These are phyloP conservation scores for Nitzschia sp. DNA, from an alignment of 108 stramenopile species.

Conservation along the genomic window DNA sequence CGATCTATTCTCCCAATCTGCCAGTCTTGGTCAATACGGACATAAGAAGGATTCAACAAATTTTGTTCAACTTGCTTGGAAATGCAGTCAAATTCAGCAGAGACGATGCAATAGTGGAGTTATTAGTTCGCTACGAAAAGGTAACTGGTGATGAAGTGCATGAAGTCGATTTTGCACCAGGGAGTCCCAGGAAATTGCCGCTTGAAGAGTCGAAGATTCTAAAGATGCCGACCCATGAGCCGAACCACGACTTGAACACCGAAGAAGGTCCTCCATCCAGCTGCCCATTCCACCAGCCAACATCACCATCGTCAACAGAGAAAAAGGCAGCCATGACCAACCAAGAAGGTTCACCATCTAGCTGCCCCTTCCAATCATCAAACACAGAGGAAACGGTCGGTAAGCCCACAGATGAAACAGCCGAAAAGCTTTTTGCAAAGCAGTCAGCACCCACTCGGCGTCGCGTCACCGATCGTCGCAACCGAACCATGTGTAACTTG, in stretches of 20 bases:
- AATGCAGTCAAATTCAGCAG: slow-evolving; percentile 48
- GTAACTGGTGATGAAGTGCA: neutral
- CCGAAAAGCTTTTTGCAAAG: too few relatives aligned
- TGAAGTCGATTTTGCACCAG: neutral
- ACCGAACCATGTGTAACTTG: neutral
- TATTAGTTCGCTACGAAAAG: slow-evolving; percentile 11
- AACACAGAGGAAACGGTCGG: too few relatives aligned
- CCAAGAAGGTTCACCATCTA: neutral
- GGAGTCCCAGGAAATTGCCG: too few relatives aligned
- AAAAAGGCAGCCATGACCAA: neutral
- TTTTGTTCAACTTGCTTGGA: slow-evolving; percentile 50
- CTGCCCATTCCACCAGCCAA: neutral
- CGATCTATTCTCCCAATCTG: slow-evolving; percentile 14
- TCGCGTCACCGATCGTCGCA: neutral
- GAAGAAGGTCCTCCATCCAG: neutral
- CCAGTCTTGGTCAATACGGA: slow-evolving; percentile 35
- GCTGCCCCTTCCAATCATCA: slow-evolving; percentile 3
- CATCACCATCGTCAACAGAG: neutral
- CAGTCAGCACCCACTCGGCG: neutral
- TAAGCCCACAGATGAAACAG: neutral
- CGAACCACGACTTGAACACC: neutral
- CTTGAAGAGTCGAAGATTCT: neutral
- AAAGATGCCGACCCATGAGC: neutral
- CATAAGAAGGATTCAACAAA: slow-evolving; percentile 45
- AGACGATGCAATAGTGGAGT: slow-evolving; percentile 25